phyloP scores from a whole-genome alignment of 768 basidiomycete genomes.

The Tremella fuciformis region DNA sequence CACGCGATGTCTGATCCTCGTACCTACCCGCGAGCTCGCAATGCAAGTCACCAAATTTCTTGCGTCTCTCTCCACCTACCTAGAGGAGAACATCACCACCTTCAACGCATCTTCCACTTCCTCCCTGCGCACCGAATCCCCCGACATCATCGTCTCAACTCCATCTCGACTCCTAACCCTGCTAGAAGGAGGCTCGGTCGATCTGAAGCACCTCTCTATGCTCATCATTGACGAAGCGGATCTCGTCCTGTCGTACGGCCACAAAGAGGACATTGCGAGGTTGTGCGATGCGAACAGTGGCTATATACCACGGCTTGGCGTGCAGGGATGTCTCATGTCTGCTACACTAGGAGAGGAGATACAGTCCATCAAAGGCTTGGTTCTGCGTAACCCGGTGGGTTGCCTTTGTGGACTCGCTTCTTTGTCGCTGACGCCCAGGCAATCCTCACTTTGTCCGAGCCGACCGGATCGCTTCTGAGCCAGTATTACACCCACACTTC shows the following conservation, averaged over 20 bases:
- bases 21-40: constrained; percentile 84
- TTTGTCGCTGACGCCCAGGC: constrained; percentile 62
- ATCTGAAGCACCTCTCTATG: constrained; percentile 67
- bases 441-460: constrained; percentile 82
- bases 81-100: constrained; percentile 48
- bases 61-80: constrained; percentile 63
- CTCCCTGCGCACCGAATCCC: constrained; percentile 63
- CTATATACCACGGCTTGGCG: constrained; percentile 53
- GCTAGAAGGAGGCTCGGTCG: constrained; percentile 69
- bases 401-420: no score
- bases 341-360: constrained; percentile 98
- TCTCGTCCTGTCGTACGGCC: constrained; percentile 92
- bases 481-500: constrained; percentile 80
- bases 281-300: constrained; percentile 64
- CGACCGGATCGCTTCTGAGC: constrained; percentile 73
- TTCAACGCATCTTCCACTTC: constrained; percentile 4
- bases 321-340: constrained; percentile 92
- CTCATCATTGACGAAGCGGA: constrained; percentile 98
- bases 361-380: constrained; percentile 80
- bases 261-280: constrained; percentile 68
- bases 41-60: constrained; percentile 81
- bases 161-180: constrained; percentile 68
- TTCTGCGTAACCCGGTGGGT: constrained; percentile 80
- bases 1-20: constrained; percentile 62
- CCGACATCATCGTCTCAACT: constrained; percentile 76